These are phyloP conservation scores for Acanthamoeba sp. DNA, from an alignment of 208 protist genomes.

Conservation along the genomic window DNA sequence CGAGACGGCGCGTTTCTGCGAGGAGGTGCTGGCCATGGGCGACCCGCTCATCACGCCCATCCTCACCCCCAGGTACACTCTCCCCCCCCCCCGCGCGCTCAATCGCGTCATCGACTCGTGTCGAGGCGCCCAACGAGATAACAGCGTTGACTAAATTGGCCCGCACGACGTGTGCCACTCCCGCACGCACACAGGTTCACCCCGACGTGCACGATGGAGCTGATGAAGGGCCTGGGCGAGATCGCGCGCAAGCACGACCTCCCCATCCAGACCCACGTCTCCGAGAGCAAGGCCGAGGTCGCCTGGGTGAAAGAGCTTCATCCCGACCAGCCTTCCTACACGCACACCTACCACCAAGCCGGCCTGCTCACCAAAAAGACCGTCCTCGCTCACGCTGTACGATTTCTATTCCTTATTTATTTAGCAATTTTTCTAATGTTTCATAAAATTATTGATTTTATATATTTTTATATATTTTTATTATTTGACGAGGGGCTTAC, in stretches of 20 bases:
- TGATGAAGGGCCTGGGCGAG: constrained; percentile 85
- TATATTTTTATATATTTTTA: neutral
- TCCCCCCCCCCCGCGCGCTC: neutral
- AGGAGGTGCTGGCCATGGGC: neutral
- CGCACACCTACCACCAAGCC: constrained; percentile 81
- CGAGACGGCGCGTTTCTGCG: constrained; percentile 78
- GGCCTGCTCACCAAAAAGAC: constrained; percentile 81
- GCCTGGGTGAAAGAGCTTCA: constrained; percentile 76
- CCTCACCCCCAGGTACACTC: constrained; percentile 86
- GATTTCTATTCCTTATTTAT: neutral
- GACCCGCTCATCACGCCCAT: constrained; percentile 82
- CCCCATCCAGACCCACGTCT: constrained; percentile 90
- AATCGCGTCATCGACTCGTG: neutral
- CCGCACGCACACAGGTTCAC: constrained; percentile 79
- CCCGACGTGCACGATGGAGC: constrained; percentile 85
- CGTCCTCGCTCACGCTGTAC: constrained; percentile 83
- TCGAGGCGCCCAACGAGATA: neutral
- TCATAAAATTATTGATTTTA: no score
- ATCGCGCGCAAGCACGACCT: constrained; percentile 80
- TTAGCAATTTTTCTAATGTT: no score
- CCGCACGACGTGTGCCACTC: neutral
- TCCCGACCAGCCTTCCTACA: constrained; percentile 77
- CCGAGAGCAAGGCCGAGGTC: constrained; percentile 86
- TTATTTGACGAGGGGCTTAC: neutral
- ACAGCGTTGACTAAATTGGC: no score